Evolutionary conservation across 352 stramenopile species (phyloP).

Genomic region (Aphanomyces astaci): DNA sequence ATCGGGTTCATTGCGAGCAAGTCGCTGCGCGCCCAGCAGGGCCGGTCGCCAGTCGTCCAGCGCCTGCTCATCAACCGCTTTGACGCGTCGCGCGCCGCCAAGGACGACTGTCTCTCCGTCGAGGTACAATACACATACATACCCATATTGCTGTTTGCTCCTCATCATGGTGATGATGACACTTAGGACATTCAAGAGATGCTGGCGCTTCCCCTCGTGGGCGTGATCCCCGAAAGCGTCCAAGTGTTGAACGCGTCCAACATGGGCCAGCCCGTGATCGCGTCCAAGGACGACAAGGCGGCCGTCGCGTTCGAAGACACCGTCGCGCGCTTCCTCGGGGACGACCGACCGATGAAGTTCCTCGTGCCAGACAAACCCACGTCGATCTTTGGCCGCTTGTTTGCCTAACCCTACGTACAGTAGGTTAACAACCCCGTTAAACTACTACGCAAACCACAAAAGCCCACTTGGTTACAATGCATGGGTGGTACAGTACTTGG

Average conservation of each 20-base stretch:
- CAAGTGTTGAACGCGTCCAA: conserved; percentile 90
- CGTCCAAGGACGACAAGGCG: conserved; percentile 54
- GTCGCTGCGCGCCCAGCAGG: conserved; percentile 75
- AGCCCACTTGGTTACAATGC: neutral
- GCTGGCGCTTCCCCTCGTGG: conserved; percentile 81
- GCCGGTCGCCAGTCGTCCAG: conserved; percentile 64
- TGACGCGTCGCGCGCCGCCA: conserved; percentile 81
- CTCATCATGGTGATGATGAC: neutral
- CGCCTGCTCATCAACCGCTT: conserved; percentile 88
- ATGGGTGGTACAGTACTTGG: too few relatives aligned
- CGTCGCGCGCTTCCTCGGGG: conserved; percentile 85
- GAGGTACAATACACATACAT: conserved; percentile 33
- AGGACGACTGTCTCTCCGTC: conserved; percentile 84
- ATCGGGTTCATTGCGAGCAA: conserved; percentile 91
- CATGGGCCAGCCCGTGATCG: conserved; percentile 88
- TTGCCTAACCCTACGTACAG: conserved; percentile 35
- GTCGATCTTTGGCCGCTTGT: conserved; percentile 65
- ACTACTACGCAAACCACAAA: neutral
- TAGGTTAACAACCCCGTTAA: too few relatives aligned
- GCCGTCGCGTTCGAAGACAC: conserved; percentile 82
- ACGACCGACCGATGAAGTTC: conserved; percentile 82
- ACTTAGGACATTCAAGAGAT: conserved; percentile 87
- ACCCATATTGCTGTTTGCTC: neutral
- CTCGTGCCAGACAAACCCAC: conserved; percentile 73
- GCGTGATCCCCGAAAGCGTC: conserved; percentile 85